Conservation (phyloP, 495 filamentous ascomycete species). For the Penicillium ucsense region DNA sequence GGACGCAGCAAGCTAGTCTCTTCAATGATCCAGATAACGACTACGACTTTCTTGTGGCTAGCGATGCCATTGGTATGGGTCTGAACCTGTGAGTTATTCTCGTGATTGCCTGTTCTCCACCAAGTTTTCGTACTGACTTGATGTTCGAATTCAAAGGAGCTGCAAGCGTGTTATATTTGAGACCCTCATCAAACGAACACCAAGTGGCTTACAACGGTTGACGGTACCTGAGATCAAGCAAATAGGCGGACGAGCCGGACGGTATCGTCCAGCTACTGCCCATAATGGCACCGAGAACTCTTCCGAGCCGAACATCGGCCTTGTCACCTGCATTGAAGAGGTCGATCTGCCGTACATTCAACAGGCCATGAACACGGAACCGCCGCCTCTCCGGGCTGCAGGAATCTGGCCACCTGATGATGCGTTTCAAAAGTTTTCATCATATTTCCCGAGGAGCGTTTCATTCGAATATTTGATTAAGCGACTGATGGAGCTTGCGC, state of each 20-base stretch:
- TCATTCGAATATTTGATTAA: constrained; percentile 70
- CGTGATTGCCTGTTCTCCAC: neutral
- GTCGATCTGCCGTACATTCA: constrained; percentile 56
- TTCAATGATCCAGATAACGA: constrained; percentile 95
- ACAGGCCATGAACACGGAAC: constrained; percentile 50
- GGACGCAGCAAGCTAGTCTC: constrained; percentile 77
- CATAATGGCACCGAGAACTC: constrained; percentile 13
- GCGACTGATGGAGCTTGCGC: constrained; percentile 56
- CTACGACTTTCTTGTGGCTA: constrained; percentile 88
- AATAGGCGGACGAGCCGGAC: constrained; percentile 87
- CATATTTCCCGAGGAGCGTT: constrained; percentile 65
- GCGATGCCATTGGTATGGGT: constrained; percentile 97
- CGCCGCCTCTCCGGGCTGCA: constrained; percentile 59
- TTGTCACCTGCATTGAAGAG: constrained; percentile 71
- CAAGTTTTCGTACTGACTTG: constrained; percentile 2
- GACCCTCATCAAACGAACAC: constrained; percentile 56
- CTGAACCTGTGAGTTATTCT: constrained; percentile 60
- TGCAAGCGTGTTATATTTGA: constrained; percentile 90
- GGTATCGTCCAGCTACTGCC: constrained; percentile 64
- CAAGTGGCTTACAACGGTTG: constrained; percentile 39
- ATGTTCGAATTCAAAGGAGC: constrained; percentile 37
- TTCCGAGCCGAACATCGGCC: constrained; percentile 41
- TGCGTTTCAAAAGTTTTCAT: constrained; percentile 60
- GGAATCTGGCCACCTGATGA: constrained; percentile 60
- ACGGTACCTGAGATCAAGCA: constrained; percentile 78